phyloP scores from a whole-genome alignment of 257 asterid genomes.

The Osmanthus fragrans region DNA sequence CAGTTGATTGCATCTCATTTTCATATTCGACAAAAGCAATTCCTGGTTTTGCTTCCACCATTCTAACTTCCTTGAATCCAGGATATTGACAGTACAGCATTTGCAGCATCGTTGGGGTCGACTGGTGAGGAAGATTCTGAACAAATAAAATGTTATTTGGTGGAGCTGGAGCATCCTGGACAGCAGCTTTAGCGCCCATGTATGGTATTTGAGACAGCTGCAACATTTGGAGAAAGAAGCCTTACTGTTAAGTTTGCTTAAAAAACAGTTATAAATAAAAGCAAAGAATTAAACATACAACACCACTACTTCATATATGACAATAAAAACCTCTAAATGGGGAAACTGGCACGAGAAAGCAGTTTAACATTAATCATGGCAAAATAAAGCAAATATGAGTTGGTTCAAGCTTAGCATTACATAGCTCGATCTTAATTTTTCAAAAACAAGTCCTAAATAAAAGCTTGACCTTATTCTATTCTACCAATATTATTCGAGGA shows the following conservation, averaged over 20 bases:
- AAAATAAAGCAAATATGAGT: background rate
- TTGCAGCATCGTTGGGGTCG: constrained; percentile 95
- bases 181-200: constrained; percentile 62
- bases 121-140: constrained; percentile 93
- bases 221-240: constrained; percentile 12
- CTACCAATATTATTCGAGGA: background rate
- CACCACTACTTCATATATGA: background rate
- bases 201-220: constrained; percentile 86
- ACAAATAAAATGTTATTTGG: constrained; percentile 86
- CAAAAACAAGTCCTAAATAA: background rate
- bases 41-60: constrained; percentile 96
- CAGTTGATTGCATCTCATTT: constrained; percentile 92
- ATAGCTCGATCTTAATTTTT: background rate
- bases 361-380: background rate
- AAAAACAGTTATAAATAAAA: background rate
- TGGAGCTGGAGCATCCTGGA: constrained; percentile 93
- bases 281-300: background rate
- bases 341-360: background rate
- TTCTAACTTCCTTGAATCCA: constrained; percentile 95
- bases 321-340: background rate
- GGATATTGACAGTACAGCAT: constrained; percentile 88
- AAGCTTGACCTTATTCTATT: background rate
- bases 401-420: background rate
- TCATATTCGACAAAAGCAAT: constrained; percentile 91
- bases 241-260: background rate